Conservation (phyloP, 257 asterid genomes). For the Fraxinus pennsylvanica region DNA sequence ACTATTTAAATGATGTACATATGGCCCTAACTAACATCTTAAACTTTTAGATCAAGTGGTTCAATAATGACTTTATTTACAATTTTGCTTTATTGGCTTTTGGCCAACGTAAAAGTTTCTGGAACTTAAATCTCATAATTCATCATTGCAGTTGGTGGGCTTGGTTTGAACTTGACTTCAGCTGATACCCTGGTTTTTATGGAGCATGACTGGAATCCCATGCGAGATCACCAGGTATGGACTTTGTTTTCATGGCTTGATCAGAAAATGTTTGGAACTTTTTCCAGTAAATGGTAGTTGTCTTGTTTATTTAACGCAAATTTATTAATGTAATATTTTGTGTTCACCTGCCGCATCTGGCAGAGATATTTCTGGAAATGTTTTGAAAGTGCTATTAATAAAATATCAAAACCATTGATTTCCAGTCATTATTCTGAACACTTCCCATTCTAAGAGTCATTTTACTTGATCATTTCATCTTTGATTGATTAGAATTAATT, state of each 20-base stretch:
- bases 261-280: neutral
- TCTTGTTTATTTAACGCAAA: neutral
- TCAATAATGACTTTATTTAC: neutral
- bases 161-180: conserved; percentile 94
- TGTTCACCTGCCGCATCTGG: neutral
- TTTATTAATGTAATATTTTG: neutral
- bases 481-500: neutral
- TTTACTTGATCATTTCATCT: neutral
- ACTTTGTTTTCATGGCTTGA: conserved; percentile 14
- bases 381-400: neutral
- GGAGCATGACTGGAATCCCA: conserved; percentile 99
- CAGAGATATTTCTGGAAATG: neutral
- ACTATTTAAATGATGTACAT: neutral
- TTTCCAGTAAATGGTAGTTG: neutral
- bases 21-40: neutral
- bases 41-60: neutral
- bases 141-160: conserved; percentile 85
- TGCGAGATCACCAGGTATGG: conserved; percentile 97
- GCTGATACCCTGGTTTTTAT: conserved; percentile 98
- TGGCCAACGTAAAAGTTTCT: neutral
- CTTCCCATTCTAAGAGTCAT: neutral
- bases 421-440: neutral
- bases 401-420: neutral
- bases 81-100: neutral
- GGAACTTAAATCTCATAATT: conserved; percentile 14